These are phyloP conservation scores for Avena atlantica DNA, from an alignment of 176 grass and related monocot genomes.

Conservation along the genomic window DNA sequence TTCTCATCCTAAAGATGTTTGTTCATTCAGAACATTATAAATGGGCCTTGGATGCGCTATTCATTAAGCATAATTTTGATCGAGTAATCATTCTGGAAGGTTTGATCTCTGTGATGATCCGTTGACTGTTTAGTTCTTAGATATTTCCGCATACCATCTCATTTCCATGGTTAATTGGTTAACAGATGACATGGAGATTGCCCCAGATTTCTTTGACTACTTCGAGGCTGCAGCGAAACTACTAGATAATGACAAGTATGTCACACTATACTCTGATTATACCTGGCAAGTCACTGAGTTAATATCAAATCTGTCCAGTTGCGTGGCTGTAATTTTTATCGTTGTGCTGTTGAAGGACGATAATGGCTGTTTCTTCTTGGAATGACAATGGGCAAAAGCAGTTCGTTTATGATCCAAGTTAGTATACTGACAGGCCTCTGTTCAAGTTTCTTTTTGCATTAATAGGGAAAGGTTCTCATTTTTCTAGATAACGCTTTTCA, in stretches of 20 bases:
- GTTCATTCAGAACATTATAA: conserved; percentile 84
- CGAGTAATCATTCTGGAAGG: conserved; percentile 99
- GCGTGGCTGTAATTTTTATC: conserved; percentile 28
- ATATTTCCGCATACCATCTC: conserved; percentile 22
- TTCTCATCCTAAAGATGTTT: conserved; percentile 44
- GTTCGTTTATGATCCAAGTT: conserved; percentile 90
- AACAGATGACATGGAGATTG: conserved; percentile 99
- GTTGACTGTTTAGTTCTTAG: conserved; percentile 35
- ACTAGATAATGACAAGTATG: conserved; percentile 93
- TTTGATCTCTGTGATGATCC: conserved; percentile 44
- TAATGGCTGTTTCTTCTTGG: conserved; percentile 99
- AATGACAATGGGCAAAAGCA: conserved; percentile 96
- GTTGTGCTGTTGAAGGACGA: conserved; percentile 60
- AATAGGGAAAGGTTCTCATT: conserved; percentile 40
- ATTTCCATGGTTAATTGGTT: conserved; percentile 38
- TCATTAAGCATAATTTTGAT: conserved; percentile 76
- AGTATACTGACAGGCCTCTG: conserved; percentile 40
- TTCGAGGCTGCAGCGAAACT: conserved; percentile 88
- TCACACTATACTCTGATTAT: conserved; percentile 33
- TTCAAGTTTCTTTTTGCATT: conserved; percentile 27
- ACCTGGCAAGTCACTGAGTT: conserved; percentile 1
- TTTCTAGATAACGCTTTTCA: conserved; percentile 52
- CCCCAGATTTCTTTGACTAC: conserved; percentile 90
- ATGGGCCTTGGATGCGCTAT: conserved; percentile 95
- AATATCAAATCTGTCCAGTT: conserved; percentile 27